These are phyloP conservation scores for Mariannaea sp. DNA, from an alignment of 2,329 filamentous ascomycete species.

Conservation along the genomic window DNA sequence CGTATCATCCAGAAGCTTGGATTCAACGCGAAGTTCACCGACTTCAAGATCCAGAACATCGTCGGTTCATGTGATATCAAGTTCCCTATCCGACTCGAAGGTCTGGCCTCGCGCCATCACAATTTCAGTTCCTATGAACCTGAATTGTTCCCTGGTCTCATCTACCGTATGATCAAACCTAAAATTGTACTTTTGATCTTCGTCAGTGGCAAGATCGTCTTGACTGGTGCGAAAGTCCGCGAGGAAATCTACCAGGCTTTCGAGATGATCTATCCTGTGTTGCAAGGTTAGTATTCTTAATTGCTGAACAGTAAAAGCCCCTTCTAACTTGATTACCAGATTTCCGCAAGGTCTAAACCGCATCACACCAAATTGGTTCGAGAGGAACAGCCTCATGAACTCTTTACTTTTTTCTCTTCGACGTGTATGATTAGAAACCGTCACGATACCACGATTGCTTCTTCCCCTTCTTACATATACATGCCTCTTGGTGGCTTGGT, in stretches of 20 bases:
- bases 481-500: constrained; percentile 25
- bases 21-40: constrained; percentile 99
- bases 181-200: constrained; percentile 99
- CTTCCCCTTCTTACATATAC: constrained; percentile 25
- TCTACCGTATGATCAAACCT: constrained; percentile 99
- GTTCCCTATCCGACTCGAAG: constrained; percentile 96
- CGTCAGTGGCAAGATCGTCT: constrained; percentile 96
- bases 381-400: constrained; percentile 4
- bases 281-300: constrained; percentile 68
- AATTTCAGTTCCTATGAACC: constrained; percentile 99
- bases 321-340: constrained; percentile 45
- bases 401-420: constrained; percentile 29
- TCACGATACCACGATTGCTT: constrained; percentile 56
- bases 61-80: constrained; percentile 99
- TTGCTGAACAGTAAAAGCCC: too few species aligned
- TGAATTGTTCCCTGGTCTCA: constrained; percentile 97
- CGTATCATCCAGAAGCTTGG: constrained; percentile 99
- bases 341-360: constrained; percentile 62
- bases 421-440: constrained; percentile 51
- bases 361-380: constrained; percentile 17
- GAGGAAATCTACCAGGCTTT: constrained; percentile 98
- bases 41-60: constrained; percentile 99
- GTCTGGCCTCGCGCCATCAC: constrained; percentile 94
- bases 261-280: constrained; percentile 95
- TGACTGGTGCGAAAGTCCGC: constrained; percentile 95